phyloP scores from a whole-genome alignment of 2,329 filamentous ascomycete species.

The Fusarium praegraminearum region DNA sequence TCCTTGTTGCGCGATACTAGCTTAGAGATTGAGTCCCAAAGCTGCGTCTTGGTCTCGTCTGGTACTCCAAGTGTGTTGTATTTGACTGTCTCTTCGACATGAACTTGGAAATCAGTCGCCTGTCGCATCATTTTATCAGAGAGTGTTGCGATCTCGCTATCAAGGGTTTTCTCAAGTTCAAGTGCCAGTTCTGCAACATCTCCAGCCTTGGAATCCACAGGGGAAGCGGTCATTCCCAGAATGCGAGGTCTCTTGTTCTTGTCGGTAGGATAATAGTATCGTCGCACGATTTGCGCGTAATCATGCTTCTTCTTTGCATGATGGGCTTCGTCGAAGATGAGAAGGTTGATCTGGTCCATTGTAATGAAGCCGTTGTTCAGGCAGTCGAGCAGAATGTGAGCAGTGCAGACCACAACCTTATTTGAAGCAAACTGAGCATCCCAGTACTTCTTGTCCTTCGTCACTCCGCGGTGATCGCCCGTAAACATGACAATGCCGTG shows the following conservation, averaged over 20 bases:
- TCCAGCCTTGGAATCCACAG: slow-evolving; percentile 80
- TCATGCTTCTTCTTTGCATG: slow-evolving; percentile 95
- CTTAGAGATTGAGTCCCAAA: slow-evolving; percentile 69
- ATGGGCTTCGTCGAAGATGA: slow-evolving; percentile 97
- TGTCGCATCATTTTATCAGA: slow-evolving; percentile 54
- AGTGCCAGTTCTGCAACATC: slow-evolving; percentile 77
- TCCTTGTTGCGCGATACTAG: slow-evolving; percentile 56
- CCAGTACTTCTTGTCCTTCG: slow-evolving; percentile 62
- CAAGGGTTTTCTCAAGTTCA: slow-evolving; percentile 80
- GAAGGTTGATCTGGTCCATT: slow-evolving; percentile 86
- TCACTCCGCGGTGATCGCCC: slow-evolving; percentile 70
- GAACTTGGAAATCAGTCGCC: slow-evolving; percentile 40
- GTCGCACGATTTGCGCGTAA: slow-evolving; percentile 89
- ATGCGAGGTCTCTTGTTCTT: slow-evolving; percentile 74
- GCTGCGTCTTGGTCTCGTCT: slow-evolving; percentile 67
- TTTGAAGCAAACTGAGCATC: slow-evolving; percentile 67
- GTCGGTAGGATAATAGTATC: slow-evolving; percentile 76
- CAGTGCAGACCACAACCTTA: slow-evolving; percentile 92
- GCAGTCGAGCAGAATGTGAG: slow-evolving; percentile 84
- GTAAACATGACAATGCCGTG: slow-evolving; percentile 79
- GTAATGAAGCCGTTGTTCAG: slow-evolving; percentile 82
- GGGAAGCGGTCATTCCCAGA: slow-evolving; percentile 97
- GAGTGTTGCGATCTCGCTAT: slow-evolving; percentile 85
- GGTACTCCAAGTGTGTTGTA: slow-evolving; percentile 61
- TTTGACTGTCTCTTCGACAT: slow-evolving; percentile 63